phyloP scores from a whole-genome alignment of 148 eudicot genomes.

The Fallopia convolvulus region DNA sequence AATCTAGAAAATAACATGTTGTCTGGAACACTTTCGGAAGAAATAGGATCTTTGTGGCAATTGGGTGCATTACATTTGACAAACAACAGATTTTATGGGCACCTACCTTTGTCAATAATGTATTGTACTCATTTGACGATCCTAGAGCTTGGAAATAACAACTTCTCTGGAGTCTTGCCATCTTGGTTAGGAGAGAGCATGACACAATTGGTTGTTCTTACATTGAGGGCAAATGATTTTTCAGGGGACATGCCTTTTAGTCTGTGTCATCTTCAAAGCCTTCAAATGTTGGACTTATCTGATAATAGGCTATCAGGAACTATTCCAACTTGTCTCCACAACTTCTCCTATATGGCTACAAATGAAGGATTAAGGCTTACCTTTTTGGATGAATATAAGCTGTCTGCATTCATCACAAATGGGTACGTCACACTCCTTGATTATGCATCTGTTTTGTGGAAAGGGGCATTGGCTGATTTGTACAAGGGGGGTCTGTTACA shows the following conservation, averaged over 20 bases:
- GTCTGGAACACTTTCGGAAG: conserved; percentile 10
- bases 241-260: neutral
- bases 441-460: neutral
- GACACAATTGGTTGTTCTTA: neutral
- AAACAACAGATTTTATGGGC: conserved; percentile 29
- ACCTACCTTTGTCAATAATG: conserved; percentile 12
- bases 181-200: neutral
- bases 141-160: conserved; percentile 33
- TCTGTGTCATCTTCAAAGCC: neutral
- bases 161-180: conserved; percentile 24
- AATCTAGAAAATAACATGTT: neutral
- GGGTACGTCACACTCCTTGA: neutral
- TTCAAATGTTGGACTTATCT: neutral
- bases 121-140: neutral
- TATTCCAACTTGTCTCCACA: neutral
- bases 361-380: neutral
- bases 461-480: conserved; percentile 15
- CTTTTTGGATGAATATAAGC: neutral
- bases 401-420: neutral
- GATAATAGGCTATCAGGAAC: neutral
- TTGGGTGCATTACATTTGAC: conserved; percentile 16
- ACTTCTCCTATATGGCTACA: neutral
- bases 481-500: too few relatives aligned
- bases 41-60: neutral
- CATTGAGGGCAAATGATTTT: neutral